These are phyloP conservation scores for Chalaropsis ovoidea DNA, from an alignment of 2,329 filamentous ascomycete species.

Conservation along the genomic window DNA sequence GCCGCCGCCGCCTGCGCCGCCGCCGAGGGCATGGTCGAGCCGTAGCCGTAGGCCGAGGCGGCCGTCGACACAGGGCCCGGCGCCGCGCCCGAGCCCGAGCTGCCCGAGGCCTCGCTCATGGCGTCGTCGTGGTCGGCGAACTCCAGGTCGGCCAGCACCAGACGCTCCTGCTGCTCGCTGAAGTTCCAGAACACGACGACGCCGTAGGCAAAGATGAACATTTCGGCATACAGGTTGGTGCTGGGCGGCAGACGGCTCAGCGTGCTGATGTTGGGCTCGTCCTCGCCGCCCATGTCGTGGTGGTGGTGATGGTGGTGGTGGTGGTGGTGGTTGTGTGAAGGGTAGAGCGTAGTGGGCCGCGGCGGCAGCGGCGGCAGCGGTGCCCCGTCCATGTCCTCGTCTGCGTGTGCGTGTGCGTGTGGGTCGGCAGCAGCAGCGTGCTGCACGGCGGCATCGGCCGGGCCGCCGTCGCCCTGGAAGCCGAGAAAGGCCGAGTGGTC, in stretches of 20 bases:
- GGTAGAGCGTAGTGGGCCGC: slow-evolving; percentile 21
- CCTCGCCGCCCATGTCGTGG: slow-evolving; percentile 25
- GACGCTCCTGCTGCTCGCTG: slow-evolving; percentile 88
- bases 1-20: not conserved
- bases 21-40: not conserved
- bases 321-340: too few relatives aligned
- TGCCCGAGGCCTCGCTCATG: slow-evolving; percentile 32
- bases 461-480: slow-evolving; percentile 23
- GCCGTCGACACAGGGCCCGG: not conserved
- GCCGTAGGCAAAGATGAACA: slow-evolving; percentile 95
- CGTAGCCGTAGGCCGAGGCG: slow-evolving; percentile 5
- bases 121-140: slow-evolving; percentile 66
- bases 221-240: slow-evolving; percentile 74
- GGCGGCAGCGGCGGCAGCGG: slow-evolving; percentile 5
- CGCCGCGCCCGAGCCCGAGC: not conserved
- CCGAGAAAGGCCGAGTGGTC: slow-evolving; percentile 45
- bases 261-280: slow-evolving; percentile 22
- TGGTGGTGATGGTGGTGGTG: too few relatives aligned
- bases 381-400: not conserved
- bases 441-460: slow-evolving; percentile 28
- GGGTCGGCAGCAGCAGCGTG: not conserved
- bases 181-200: slow-evolving; percentile 99
- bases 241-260: slow-evolving; percentile 55
- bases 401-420: not conserved
- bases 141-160: slow-evolving; percentile 86